Evolutionary conservation across 169 alveolate species (phyloP), one percentile per base, ranked within the genome.

Genomic region (Babesia gibsoni): DNA sequence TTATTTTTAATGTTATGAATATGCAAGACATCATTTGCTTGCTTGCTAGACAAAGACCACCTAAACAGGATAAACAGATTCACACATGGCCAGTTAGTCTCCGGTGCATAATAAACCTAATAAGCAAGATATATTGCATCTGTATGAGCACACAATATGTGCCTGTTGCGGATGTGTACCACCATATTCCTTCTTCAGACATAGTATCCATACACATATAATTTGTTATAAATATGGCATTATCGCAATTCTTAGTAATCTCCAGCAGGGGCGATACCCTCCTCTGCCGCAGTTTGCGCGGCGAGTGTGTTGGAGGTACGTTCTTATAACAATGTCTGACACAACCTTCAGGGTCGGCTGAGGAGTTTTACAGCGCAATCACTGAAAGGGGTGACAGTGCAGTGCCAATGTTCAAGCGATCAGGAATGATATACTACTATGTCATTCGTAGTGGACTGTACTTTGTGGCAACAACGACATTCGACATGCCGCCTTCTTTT

Each of bases 401-500:
- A 22, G 42, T 61, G 37, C 93, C 92, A 10, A 42, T 85, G 29
- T 84, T 75, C 56, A 83, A 88, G 68, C 78, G 85, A 33, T 95
- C 91, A 41, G 98, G 97, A 18, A 89, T 92, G 43, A 84, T 92
- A 58, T 96, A 91, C 81, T 81, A 92, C 27, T 90, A 91, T 68
- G 73, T 91, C 16, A 89, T 92, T 65, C 89, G 95, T 43, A 82
- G 83, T 36, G 94, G 93, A 23, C 87, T 93, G 61, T 92, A 78
- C 67, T 94, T 96, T 39, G 98, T 96, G 18, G 92, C 91, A 6
- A 95, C 98, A 25, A 93, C 98, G 35, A 66, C 90, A 52, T 92
- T 86, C 61, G 94, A 94, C 66, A 78, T 92, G 54, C 90, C 98
- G 1, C 99, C 99, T 14, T 84, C 97, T 58, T 94, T 89, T 50